These are phyloP conservation scores for Neoboletus magnificus DNA, from an alignment of 768 basidiomycete species.

Conservation along the genomic window DNA sequence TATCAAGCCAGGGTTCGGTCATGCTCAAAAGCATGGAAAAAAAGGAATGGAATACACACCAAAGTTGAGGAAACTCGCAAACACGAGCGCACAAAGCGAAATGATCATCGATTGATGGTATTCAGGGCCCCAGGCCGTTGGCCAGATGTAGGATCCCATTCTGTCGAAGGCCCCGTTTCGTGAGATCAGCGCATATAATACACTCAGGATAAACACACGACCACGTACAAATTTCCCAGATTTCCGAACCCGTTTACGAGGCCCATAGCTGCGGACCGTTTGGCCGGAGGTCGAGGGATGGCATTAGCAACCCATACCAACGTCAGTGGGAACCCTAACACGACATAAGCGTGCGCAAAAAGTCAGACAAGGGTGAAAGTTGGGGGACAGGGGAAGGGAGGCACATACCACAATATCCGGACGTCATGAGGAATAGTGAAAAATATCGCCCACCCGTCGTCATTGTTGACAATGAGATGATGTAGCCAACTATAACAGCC, in stretches of 20 bases:
- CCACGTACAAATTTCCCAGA: conserved; percentile 52
- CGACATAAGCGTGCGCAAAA: not conserved
- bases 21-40: not conserved
- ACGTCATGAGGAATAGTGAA: conserved; percentile 61
- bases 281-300: conserved; percentile 59
- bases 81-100: conserved; percentile 34
- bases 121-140: conserved; percentile 53
- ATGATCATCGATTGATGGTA: conserved; percentile 66
- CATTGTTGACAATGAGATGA: conserved; percentile 56
- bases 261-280: conserved; percentile 51
- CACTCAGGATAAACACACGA: not conserved
- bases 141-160: conserved; percentile 63
- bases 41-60: conserved; percentile 24
- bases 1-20: not conserved
- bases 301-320: conserved; percentile 63
- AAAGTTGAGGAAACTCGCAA: conserved; percentile 34
- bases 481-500: conserved; percentile 57
- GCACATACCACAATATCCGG: conserved; percentile 43
- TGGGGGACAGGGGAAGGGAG: not conserved
- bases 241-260: conserved; percentile 61
- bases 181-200: not conserved
- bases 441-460: conserved; percentile 54
- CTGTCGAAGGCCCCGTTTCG: conserved; percentile 26
- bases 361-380: not conserved
- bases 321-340: conserved; percentile 39